Evolutionary conservation across 139 green algal genomes (phyloP), one percentile per base, ranked within the genome.

Genomic region (Monoraphidium neglectum): DNA sequence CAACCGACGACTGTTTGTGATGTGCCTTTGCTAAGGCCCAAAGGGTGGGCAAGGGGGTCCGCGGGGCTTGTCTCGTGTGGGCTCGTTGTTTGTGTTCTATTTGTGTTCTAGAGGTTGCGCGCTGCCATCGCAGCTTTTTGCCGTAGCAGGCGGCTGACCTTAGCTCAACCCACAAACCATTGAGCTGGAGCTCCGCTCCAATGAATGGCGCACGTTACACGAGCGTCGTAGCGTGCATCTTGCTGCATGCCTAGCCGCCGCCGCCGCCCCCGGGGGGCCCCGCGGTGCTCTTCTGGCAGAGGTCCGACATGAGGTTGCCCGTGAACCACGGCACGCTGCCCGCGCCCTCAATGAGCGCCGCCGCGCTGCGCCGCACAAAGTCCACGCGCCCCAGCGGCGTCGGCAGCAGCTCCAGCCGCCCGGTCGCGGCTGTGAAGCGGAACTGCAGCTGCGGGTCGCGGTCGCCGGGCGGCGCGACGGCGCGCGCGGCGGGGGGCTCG

Each of bases 281-380:
- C 30, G 72, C 30, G 16, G 92, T 94, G 63, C 93, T 80, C 63
- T 87, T 89, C 83, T 97, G 88, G 76, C 95, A 96, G 43, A 85
- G 82, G 36, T 95, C 90, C 85, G 97, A 93, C 2, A 91, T 97
- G 26, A 93, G 78, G 82, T 97, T 96, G 54, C 92, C 92, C 35
- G 89, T 95, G 72, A 97, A 89, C 21, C 91, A 92, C 21, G 93
- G 92, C 60, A 97, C 90, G 79, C 86, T 93, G 26, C 77, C 74
- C 76, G 92, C 94, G 67, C 87, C 86, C 78, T 83, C 51, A 6
- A 94, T 77, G 73, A n/a, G n/a, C n/a, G n/a, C n/a, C n/a, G n/a
- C n/a, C n/a, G n/a, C n/a, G n/a, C n/a, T n/a, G n/a, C n/a, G n/a
- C n/a, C n/a, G n/a, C n/a, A n/a, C n/a, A 94, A 94, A 10, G 89